Percentiles rank a stretch among this genome's conserved stretches.
Conservation (phyloP, 2,329 filamentous ascomycete genomes). For the Daldinia sp. region DNA sequence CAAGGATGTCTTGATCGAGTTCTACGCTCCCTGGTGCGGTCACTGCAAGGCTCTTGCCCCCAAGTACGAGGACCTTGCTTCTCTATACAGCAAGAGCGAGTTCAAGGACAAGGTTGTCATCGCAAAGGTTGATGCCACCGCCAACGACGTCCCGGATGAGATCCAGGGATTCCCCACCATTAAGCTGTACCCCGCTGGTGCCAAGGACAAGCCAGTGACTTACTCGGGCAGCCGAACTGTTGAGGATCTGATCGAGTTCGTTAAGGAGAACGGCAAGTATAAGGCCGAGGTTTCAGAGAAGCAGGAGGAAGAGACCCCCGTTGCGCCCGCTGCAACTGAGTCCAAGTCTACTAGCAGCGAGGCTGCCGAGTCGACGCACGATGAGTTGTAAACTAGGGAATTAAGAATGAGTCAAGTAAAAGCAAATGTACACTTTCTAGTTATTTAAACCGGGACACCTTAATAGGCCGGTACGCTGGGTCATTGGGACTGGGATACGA, state of each 20-base stretch:
- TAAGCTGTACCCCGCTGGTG: slow-evolving; percentile 94
- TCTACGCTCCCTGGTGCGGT: slow-evolving; percentile 99
- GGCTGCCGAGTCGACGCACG: slow-evolving; percentile 67
- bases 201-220: slow-evolving; percentile 85
- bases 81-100: slow-evolving; percentile 80
- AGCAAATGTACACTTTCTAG: slow-evolving; percentile 47
- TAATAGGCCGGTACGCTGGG: slow-evolving; percentile 46
- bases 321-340: slow-evolving; percentile 65
- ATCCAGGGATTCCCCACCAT: slow-evolving; percentile 99
- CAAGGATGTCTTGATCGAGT: slow-evolving; percentile 98
- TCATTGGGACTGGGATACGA: slow-evolving; percentile 45
- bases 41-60: slow-evolving; percentile 99
- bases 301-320: slow-evolving; percentile 65
- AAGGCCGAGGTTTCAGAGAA: slow-evolving; percentile 74
- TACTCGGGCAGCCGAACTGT: slow-evolving; percentile 90
- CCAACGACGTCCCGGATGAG: slow-evolving; percentile 96
- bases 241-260: slow-evolving; percentile 91
- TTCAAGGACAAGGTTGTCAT: slow-evolving; percentile 88
- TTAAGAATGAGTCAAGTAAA: slow-evolving; percentile 37
- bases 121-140: slow-evolving; percentile 96
- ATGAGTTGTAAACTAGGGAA: slow-evolving; percentile 76
- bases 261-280: slow-evolving; percentile 95
- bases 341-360: slow-evolving; percentile 58
- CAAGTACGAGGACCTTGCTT: slow-evolving; percentile 92
- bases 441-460: slow-evolving; percentile 41